phyloP scores from a whole-genome alignment of 345 rosid species.

The Erysimum cheiranthoides region DNA sequence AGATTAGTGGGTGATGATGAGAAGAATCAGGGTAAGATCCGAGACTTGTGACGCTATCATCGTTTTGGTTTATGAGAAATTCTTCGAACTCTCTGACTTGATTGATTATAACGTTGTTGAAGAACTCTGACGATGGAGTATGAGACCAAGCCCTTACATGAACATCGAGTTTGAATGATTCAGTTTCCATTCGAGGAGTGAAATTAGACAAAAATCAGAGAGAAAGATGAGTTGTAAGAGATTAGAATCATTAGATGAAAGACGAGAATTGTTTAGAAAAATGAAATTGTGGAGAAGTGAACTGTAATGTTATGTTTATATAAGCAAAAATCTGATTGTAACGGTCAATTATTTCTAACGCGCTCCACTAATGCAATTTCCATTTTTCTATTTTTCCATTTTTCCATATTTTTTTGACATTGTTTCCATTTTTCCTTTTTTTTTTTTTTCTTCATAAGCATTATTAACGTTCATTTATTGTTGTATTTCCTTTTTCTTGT shows the following conservation, averaged over 20 bases:
- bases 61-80: not conserved
- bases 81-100: not conserved
- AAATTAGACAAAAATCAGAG: not conserved
- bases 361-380: not conserved
- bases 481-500: not conserved
- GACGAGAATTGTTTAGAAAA: not conserved
- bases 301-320: not conserved
- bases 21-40: slow-evolving; percentile 6
- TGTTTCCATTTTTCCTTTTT: not conserved
- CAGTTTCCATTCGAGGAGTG: slow-evolving; percentile 4
- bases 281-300: not conserved
- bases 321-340: not conserved
- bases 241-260: not conserved
- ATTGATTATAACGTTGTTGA: not conserved
- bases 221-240: slow-evolving; percentile 7
- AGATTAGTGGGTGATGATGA: not conserved
- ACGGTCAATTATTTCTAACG: not conserved
- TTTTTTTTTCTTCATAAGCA: not conserved
- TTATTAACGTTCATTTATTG: not conserved
- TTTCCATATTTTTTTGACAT: no score
- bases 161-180: not conserved
- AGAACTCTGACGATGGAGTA: not conserved
- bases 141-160: not conserved
- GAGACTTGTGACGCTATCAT: not conserved
- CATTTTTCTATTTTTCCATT: not conserved